Evolutionary conservation across 1,139 yeast genomes (phyloP), one percentile per base, ranked within the genome.

Genomic region (Waltiozyma sp.): DNA sequence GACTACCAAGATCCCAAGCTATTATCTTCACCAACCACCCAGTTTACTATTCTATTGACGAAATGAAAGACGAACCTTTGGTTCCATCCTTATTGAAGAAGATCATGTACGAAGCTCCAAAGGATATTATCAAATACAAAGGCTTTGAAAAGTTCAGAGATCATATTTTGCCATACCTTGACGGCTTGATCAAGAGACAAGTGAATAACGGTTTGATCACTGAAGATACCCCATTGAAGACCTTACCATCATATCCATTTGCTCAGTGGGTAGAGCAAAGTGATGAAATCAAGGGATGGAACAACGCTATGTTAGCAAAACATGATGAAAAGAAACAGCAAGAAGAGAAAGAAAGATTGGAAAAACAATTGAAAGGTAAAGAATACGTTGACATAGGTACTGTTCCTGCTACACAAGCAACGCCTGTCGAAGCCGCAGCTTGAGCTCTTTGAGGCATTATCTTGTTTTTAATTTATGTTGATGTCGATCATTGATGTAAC

Each of bases 51-150:
- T 69, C 79, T 2, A 67, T 81, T 45, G 87, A 79, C 23, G 88
- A 81, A 55, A 80, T 81, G 87, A 80, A 79, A 56, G 85, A 81
- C 56, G 89, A 81, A 56, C 87, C 88, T 9, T 59, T 76, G 61
- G 68, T 81, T 31, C 88, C 88, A n/a, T 75, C 84, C 1, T 65
- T 80, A 43, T 57, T 80, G 42, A 71, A 72, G 52, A 79, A 78
- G 55, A 76, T 80, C 43, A 62, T 81, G 34, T 73, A 64, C 49
- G 86, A 80, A 57, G 87, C 77, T 0, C 87, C 87, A 5, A 77
- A 74, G 48, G 72, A 71, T 42, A 80, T 81, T 46, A 61, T 76
- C 54, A 73, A 76, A 56, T 81, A 80, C 61, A 81, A 81, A 57
- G 71, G 71, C 48, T 80, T 80, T 51, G 74, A 66, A 41, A 54